Conservation (phyloP, 192 early-diverging fungal species). For the Coemansia sp. region DNA sequence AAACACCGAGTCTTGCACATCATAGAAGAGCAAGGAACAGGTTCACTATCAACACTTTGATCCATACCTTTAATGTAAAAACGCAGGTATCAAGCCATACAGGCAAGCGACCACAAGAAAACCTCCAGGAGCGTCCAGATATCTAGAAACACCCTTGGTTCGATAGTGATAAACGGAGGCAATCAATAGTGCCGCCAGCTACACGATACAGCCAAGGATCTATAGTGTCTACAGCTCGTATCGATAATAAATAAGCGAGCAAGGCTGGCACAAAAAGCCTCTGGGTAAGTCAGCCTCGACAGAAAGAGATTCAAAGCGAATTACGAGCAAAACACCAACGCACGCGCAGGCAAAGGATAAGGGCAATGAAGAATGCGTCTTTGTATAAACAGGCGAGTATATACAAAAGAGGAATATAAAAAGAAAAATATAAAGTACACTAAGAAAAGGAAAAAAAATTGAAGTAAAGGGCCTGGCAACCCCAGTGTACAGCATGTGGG, state of each 20-base stretch:
- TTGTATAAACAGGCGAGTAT: not conserved
- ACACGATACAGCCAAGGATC: not conserved
- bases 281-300: not conserved
- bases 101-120: not conserved
- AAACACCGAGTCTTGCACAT: not conserved
- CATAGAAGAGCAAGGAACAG: not conserved
- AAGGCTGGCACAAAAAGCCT: not conserved
- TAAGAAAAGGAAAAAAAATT: not conserved
- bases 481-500: not conserved
- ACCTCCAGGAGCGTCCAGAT: not conserved
- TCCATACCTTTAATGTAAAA: not conserved
- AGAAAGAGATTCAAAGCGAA: not conserved
- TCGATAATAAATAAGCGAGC: not conserved
- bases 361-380: not conserved
- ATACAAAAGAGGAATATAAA: constrained; percentile 1
- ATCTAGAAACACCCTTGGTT: not conserved
- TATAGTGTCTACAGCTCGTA: not conserved
- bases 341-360: not conserved
- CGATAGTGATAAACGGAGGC: not conserved
- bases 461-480: not conserved
- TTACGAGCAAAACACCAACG: not conserved
- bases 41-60: not conserved
- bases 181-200: not conserved
- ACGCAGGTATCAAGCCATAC: not conserved
- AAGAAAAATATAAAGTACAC: not conserved